Conservation (phyloP, 192 early-diverging fungal genomes). For the Linnemannia zychae region DNA sequence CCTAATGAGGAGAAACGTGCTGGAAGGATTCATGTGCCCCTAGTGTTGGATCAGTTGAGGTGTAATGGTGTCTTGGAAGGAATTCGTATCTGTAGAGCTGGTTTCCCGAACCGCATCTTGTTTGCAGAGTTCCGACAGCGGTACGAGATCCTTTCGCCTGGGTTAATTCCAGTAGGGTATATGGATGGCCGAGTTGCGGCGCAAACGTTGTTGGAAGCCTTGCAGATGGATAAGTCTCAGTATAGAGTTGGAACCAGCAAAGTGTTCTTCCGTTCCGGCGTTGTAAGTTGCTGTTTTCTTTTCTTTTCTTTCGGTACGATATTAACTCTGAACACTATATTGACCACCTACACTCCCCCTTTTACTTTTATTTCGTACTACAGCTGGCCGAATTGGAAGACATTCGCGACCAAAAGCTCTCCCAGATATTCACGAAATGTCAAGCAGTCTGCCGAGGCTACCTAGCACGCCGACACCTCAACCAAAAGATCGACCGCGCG, state of each 20-base stretch:
- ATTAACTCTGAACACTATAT: too few relatives aligned
- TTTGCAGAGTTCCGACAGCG: slow-evolving; percentile 96
- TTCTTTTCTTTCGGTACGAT: background rate
- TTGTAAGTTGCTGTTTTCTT: slow-evolving; percentile 67
- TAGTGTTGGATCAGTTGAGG: slow-evolving; percentile 93
- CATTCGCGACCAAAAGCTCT: slow-evolving; percentile 84
- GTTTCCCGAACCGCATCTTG: slow-evolving; percentile 92
- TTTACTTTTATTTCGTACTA: background rate
- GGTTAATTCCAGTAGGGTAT: slow-evolving; percentile 83
- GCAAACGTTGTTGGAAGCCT: slow-evolving; percentile 79
- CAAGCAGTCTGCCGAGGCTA: slow-evolving; percentile 92
- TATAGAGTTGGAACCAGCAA: slow-evolving; percentile 94
- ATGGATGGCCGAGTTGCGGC: slow-evolving; percentile 92
- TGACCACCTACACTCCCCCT: background rate
- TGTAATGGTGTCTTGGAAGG: slow-evolving; percentile 99
- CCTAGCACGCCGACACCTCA: slow-evolving; percentile 75
- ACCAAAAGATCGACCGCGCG: slow-evolving; percentile 72
- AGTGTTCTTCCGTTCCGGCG: slow-evolving; percentile 97
- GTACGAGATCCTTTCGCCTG: slow-evolving; percentile 90
- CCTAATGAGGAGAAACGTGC: slow-evolving; percentile 94
- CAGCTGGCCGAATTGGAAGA: slow-evolving; percentile 95
- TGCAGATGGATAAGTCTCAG: slow-evolving; percentile 83
- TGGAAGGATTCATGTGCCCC: slow-evolving; percentile 83
- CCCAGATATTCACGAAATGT: slow-evolving; percentile 84
- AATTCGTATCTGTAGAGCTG: slow-evolving; percentile 95